phyloP scores from a whole-genome alignment of 805 yeast genomes.

The Cyberlindnera maritima region DNA sequence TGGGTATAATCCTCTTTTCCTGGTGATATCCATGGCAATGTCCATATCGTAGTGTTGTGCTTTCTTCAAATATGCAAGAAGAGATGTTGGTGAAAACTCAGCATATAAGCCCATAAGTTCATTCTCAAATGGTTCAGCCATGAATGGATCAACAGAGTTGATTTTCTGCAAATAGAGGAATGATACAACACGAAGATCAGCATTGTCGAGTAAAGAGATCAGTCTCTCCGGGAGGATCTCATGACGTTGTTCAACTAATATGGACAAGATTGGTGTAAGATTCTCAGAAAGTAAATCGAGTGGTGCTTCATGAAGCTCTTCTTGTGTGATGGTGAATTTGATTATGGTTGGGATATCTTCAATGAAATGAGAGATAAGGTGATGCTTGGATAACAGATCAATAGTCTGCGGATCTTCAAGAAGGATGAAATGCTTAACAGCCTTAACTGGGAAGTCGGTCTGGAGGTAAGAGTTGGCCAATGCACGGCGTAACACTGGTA shows the following conservation, averaged over 20 bases:
- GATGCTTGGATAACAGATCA: constrained; percentile 57
- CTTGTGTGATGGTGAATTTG: constrained; percentile 36
- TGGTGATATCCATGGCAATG: constrained; percentile 66
- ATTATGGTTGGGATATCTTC: constrained; percentile 51
- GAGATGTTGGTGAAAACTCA: constrained; percentile 49
- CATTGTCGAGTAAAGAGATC: constrained; percentile 41
- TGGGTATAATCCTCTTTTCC: constrained; percentile 46
- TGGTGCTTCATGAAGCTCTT: constrained; percentile 40
- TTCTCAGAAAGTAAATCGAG: constrained; percentile 24
- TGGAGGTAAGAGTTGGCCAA: constrained; percentile 54
- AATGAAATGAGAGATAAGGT: constrained; percentile 52
- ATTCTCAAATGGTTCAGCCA: constrained; percentile 59
- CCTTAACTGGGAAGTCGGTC: constrained; percentile 55
- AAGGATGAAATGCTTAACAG: constrained; percentile 60
- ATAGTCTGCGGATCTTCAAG: constrained; percentile 55
- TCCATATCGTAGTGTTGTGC: constrained; percentile 66
- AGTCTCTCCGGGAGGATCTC: constrained; percentile 58
- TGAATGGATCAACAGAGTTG: constrained; percentile 51
- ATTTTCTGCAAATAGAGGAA: constrained; percentile 66
- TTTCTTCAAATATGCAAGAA: constrained; percentile 59
- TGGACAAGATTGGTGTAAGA: constrained; percentile 44
- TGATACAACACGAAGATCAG: constrained; percentile 46
- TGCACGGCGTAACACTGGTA: constrained; percentile 37
- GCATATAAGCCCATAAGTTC: constrained; percentile 65
- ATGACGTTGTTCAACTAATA: constrained; percentile 62